Percentiles rank a stretch among this genome's conserved stretches.
Conservation (phyloP, 2,329 filamentous ascomycete genomes). For the Zymoseptoria pseudotritici region DNA sequence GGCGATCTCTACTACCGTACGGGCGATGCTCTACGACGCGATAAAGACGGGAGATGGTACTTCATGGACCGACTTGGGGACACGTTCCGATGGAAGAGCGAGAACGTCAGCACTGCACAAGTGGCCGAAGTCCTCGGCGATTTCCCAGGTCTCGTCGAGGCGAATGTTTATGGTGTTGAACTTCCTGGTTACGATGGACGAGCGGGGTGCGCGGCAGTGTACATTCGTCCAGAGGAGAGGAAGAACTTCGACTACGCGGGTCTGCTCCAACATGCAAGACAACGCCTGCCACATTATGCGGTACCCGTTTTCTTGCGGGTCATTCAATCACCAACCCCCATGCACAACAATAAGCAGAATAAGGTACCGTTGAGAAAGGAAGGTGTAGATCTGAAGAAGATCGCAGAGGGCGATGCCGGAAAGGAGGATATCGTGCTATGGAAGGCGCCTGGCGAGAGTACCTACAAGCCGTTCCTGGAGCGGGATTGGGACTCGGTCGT, state of each 20-base stretch:
- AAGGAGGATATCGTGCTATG: constrained; percentile 44
- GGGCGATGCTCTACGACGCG: constrained; percentile 40
- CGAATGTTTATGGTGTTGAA: constrained; percentile 44
- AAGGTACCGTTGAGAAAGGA: constrained; percentile 63
- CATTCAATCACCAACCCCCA: constrained; percentile 49
- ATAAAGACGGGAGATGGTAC: constrained; percentile 40
- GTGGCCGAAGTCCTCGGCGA: constrained; percentile 40
- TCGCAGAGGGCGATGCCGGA: constrained; percentile 39
- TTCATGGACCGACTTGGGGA: constrained; percentile 44
- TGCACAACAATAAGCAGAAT: constrained; percentile 75
- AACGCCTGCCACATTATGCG: constrained; percentile 62
- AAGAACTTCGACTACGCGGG: constrained; percentile 52
- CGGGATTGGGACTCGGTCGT: constrained; percentile 44
- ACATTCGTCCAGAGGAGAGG: constrained; percentile 45
- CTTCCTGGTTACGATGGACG: constrained; percentile 45
- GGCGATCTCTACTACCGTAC: constrained; percentile 45
- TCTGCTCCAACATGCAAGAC: constrained; percentile 51
- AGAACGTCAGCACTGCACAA: constrained; percentile 44
- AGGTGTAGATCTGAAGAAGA: constrained; percentile 52
- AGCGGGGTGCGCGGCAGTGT: constrained; percentile 49
- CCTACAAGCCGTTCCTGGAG: constrained; percentile 52
- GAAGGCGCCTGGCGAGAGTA: constrained; percentile 40
- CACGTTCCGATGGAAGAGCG: constrained; percentile 45
- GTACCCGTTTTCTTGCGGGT: constrained; percentile 67
- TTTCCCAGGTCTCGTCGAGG: constrained; percentile 39